Evolutionary conservation across 176 grass and related monocot species (phyloP).

Genomic region (Aechmea fasciata): DNA sequence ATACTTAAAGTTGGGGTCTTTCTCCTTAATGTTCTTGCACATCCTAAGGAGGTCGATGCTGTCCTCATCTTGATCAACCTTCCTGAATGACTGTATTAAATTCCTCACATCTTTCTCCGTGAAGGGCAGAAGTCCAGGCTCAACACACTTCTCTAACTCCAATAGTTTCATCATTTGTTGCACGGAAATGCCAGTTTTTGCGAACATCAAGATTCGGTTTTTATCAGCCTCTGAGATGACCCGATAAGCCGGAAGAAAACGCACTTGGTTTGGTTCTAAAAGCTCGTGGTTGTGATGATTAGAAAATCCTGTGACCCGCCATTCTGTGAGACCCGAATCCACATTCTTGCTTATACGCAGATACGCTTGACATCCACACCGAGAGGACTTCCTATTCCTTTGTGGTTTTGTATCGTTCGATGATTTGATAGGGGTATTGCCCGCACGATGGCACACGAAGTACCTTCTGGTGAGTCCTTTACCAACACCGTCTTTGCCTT

Average conservation of each 20-base stretch:
- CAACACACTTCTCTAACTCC: conserved; percentile 58
- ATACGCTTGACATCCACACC: conserved; percentile 68
- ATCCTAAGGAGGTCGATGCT: conserved; percentile 39
- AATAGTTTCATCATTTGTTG: conserved; percentile 66
- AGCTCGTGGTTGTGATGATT: conserved; percentile 61
- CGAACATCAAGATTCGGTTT: conserved; percentile 45
- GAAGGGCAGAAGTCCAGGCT: conserved; percentile 53
- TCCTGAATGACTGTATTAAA: conserved; percentile 61
- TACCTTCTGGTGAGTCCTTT: conserved; percentile 59
- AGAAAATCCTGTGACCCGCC: conserved; percentile 67
- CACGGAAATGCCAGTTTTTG: conserved; percentile 56
- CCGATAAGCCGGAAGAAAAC: conserved; percentile 41
- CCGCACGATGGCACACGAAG: conserved; percentile 74
- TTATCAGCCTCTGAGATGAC: conserved; percentile 43
- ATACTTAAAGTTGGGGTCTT: conserved; percentile 43
- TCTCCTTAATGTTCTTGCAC: conserved; percentile 54
- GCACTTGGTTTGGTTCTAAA: conserved; percentile 41
- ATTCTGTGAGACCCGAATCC: conserved; percentile 23
- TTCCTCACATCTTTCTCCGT: conserved; percentile 77
- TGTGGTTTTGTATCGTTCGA: conserved; percentile 30
- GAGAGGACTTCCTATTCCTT: conserved; percentile 55
- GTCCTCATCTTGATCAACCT: conserved; percentile 41
- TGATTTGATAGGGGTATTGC: conserved; percentile 49
- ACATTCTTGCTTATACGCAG: conserved; percentile 43
- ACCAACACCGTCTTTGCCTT: conserved; percentile 63